A percentile compares a stretch with the other conserved stretches of the same genome.
phyloP scores from a whole-genome alignment of 768 basidiomycete genomes.

The Kwoniella pini region DNA sequence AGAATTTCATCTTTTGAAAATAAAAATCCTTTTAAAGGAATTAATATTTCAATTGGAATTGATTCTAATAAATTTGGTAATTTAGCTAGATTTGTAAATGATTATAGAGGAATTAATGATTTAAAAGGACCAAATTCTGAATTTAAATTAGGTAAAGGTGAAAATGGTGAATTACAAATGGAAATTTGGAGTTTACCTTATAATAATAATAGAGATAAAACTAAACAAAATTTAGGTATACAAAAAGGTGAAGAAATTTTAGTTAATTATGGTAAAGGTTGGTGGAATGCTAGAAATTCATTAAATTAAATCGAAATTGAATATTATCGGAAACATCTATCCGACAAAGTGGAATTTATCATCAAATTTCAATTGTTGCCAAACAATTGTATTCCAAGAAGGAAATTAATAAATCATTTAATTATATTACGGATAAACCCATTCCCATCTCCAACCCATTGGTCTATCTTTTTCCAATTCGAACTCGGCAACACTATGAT shows the following conservation, averaged over 20 bases:
- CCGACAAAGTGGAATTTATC: too few species aligned
- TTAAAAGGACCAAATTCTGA: conserved; percentile 42
- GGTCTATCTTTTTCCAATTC: neutral
- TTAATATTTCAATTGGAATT: conserved; percentile 64
- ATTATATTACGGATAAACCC: neutral
- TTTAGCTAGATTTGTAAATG: conserved; percentile 85
- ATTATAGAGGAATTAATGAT: conserved; percentile 74
- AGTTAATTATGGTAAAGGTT: conserved; percentile 83
- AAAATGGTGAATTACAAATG: conserved; percentile 66
- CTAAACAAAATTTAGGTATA: conserved; percentile 59
- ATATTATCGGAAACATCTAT: neutral
- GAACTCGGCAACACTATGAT: neutral
- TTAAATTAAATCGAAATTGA: neutral
- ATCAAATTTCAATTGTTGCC: too few species aligned
- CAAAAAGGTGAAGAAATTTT: conserved; percentile 80
- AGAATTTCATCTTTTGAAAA: conserved; percentile 34
- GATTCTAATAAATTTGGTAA: conserved; percentile 78
- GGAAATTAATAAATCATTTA: neutral
- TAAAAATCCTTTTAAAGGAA: conserved; percentile 32
- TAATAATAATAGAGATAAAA: conserved; percentile 23
- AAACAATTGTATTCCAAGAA: too few species aligned
- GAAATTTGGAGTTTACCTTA: conserved; percentile 63
- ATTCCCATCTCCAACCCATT: conserved; percentile 5
- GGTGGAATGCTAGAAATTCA: conserved; percentile 66
- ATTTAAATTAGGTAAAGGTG: conserved; percentile 42